These are phyloP conservation scores for Sequoia sempervirens DNA, from an alignment of 75 land plant genomes.

Conservation along the genomic window DNA sequence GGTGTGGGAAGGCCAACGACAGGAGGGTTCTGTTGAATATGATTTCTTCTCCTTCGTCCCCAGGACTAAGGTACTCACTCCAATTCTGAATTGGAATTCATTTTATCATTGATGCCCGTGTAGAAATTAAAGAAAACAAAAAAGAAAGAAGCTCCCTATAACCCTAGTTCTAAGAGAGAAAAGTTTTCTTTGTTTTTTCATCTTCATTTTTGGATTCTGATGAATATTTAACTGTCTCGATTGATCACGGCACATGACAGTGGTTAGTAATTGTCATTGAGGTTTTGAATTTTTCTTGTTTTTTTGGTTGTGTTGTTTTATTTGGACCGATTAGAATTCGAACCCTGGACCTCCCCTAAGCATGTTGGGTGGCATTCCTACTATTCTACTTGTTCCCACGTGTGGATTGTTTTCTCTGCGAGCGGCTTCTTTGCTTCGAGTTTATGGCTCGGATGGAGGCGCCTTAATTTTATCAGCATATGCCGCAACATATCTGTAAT, in stretches of 20 bases:
- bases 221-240: neutral
- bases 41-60: slow-evolving; percentile 35
- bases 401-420: neutral
- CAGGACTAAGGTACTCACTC: slow-evolving; percentile 32
- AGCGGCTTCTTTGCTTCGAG: neutral
- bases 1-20: neutral
- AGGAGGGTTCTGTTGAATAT: slow-evolving; percentile 18
- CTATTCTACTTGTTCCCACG: neutral
- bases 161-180: too few species aligned
- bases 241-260: neutral
- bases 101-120: neutral
- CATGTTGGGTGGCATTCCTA: neutral
- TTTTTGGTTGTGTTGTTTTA: neutral
- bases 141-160: too few species aligned
- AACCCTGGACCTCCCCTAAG: neutral
- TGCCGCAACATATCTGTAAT: neutral
- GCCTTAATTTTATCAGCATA: neutral
- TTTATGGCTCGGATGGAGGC: neutral
- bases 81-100: neutral
- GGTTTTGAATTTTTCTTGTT: neutral
- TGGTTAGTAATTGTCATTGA: neutral
- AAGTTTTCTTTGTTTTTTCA: too few species aligned
- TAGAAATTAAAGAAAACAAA: neutral
- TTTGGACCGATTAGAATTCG: neutral
- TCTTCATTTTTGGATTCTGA: neutral